Conservation (phyloP, 2,329 filamentous ascomycete genomes). For the Diplocarpon rosae region DNA sequence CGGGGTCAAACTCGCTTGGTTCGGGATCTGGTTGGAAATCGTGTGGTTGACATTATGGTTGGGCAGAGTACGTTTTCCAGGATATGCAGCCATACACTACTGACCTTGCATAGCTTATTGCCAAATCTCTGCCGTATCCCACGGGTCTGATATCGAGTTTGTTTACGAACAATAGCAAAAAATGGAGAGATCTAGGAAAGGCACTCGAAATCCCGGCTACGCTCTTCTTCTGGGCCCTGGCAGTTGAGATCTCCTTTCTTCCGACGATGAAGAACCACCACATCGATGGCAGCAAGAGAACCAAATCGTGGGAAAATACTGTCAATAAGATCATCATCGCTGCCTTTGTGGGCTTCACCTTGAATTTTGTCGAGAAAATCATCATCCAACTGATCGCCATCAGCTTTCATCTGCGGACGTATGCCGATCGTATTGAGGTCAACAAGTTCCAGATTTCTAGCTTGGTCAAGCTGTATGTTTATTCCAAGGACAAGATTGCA, state of each 20-base stretch:
- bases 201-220: slow-evolving; percentile 78
- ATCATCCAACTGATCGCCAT: slow-evolving; percentile 91
- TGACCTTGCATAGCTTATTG: slow-evolving; percentile 37
- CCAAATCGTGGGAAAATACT: slow-evolving; percentile 59
- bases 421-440: slow-evolving; percentile 79
- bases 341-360: slow-evolving; percentile 64
- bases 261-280: slow-evolving; percentile 62
- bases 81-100: not conserved
- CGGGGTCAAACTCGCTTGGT: slow-evolving; percentile 75
- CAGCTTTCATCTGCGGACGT: slow-evolving; percentile 83
- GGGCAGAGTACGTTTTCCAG: slow-evolving; percentile 36
- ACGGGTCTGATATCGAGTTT: slow-evolving; percentile 57
- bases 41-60: slow-evolving; percentile 89
- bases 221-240: slow-evolving; percentile 85
- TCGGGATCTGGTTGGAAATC: slow-evolving; percentile 89
- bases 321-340: slow-evolving; percentile 80
- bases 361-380: slow-evolving; percentile 88
- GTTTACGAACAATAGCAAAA: slow-evolving; percentile 76
- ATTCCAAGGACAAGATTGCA: slow-evolving; percentile 50
- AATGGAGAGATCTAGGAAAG: slow-evolving; percentile 83
- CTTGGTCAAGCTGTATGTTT: slow-evolving; percentile 52
- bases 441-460: slow-evolving; percentile 82
- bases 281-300: slow-evolving; percentile 36
- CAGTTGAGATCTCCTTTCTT: slow-evolving; percentile 73
- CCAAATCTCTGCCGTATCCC: slow-evolving; percentile 51